Percentiles rank a stretch among this genome's conserved stretches.
phyloP scores from a whole-genome alignment of 495 filamentous ascomycete genomes.

The Penicillium manginii region DNA sequence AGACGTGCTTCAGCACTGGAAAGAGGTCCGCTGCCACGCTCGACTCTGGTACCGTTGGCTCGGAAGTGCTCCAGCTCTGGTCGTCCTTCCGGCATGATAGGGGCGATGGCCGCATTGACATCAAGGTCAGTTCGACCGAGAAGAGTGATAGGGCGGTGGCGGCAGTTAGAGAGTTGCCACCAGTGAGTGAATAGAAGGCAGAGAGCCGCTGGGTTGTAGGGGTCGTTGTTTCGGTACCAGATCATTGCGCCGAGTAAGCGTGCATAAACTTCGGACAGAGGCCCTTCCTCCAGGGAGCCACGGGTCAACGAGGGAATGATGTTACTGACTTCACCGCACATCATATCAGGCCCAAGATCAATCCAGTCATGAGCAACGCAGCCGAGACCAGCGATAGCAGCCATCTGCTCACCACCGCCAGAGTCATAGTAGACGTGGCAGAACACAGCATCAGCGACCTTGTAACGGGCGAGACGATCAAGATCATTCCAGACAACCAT shows the following conservation, averaged over 20 bases:
- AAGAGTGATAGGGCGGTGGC: slow-evolving; percentile 13
- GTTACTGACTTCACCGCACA: slow-evolving; percentile 15
- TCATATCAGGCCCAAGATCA: slow-evolving; percentile 13
- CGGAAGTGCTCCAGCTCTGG: slow-evolving; percentile 18
- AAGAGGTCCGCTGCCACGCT: slow-evolving; percentile 11
- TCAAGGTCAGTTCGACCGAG: slow-evolving; percentile 16
- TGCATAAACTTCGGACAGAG: slow-evolving; percentile 12
- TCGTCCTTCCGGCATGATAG: slow-evolving; percentile 14
- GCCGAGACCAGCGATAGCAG: slow-evolving; percentile 17
- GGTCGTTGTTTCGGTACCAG: slow-evolving; percentile 19
- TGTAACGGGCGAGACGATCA: slow-evolving; percentile 17
- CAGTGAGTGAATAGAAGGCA: slow-evolving; percentile 18
- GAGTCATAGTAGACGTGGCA: slow-evolving; percentile 20
- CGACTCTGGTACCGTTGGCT: slow-evolving; percentile 11
- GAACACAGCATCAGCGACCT: slow-evolving; percentile 15
- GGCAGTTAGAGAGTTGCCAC: slow-evolving; percentile 20
- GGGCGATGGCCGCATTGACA: slow-evolving; percentile 11
- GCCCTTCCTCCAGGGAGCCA: slow-evolving; percentile 11
- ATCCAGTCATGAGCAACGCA: slow-evolving; percentile 18
- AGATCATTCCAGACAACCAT: slow-evolving; percentile 19
- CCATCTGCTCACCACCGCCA: slow-evolving; percentile 20
- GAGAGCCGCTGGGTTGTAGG: slow-evolving; percentile 16
- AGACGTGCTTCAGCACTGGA: slow-evolving; percentile 15
- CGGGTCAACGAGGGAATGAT: slow-evolving; percentile 15
- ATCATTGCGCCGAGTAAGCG: slow-evolving; percentile 18